Base-by-base conservation (phyloP, 306 rosid species). In the Malus sieversii region DNA sequence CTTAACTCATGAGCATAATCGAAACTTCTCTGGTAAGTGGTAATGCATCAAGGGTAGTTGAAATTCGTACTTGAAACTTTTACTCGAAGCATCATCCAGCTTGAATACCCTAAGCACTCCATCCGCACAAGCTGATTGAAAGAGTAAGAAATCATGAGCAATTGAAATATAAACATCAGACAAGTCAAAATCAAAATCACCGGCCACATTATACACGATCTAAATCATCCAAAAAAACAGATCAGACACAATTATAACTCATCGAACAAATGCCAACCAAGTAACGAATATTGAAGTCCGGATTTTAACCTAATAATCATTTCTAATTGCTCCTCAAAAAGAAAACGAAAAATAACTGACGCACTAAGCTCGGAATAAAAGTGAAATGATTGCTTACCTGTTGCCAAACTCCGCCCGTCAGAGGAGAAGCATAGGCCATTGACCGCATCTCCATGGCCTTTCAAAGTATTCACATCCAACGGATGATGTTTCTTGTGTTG, bases 361-460 rank as follows among this genome's bases (percentile, higher is more conserved):
- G 33, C 48, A 42, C 6, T n/a, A 57, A 76, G 27, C 38, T 35
- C 30, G 58, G 22, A 20, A 15, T 40, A 61, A 5, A 64, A 46
- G 32, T 29, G 14, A 32, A 77, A 62, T n/a, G 55, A 44, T 35
- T 58, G 11, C 25, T 78, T 77, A 96, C 99, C 96, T 23, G 99
- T 92, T 25, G 88, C 99, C 81, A 96, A 86, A 77, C 79, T 87
- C 59, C 82, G 83, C 45, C 90, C 97, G 74, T 92, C 96, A 4
- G 89, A 79, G 38, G 98, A 90, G 84, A 96, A 96, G 80, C 93
- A 85, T 64, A 92, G 60, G 67, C 98, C 93, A 10, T 93, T 87
- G 23, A 96, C 98, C 3, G 90, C 81, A 76, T 96, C 99, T 60
- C 94, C 97, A 27, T 96, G 99, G 67, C 99, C 99, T 84, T 96